These are phyloP conservation scores for Brassica nigra DNA, from an alignment of 345 rosid genomes.

Conservation along the genomic window DNA sequence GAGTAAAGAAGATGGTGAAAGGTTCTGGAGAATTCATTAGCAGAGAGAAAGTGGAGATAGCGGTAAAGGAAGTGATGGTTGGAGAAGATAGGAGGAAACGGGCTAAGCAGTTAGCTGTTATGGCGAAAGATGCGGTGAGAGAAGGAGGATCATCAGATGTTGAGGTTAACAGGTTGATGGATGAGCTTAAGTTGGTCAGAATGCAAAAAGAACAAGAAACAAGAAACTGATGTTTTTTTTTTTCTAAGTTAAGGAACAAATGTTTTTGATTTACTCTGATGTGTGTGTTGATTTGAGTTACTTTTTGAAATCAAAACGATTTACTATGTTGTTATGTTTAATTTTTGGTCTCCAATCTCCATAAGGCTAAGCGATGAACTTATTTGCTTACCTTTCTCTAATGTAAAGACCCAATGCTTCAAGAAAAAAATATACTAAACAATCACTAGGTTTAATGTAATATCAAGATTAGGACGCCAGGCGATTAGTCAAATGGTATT, in stretches of 20 bases:
- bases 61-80: conserved; percentile 46
- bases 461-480: neutral
- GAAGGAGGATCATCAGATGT: conserved; percentile 52
- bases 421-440: neutral
- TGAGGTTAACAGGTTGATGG: conserved; percentile 38
- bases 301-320: neutral
- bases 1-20: conserved; percentile 41
- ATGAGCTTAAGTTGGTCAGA: conserved; percentile 28
- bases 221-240: neutral
- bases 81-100: conserved; percentile 47
- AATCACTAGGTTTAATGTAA: neutral
- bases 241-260: neutral
- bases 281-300: conserved; percentile 6
- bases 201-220: neutral
- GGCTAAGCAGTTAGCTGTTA: conserved; percentile 30
- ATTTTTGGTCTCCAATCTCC: neutral
- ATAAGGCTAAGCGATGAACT: neutral
- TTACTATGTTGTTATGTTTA: neutral
- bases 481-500: neutral
- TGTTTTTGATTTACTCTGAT: neutral
- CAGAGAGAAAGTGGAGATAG: conserved; percentile 46
- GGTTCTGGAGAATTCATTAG: conserved; percentile 35
- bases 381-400: neutral
- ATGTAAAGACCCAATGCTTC: neutral
- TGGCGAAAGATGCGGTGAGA: conserved; percentile 44